Percentiles rank a stretch among this genome's conserved stretches.
Conservation (phyloP, 2,329 filamentous ascomycete genomes). For the Aspergillus fructus region DNA sequence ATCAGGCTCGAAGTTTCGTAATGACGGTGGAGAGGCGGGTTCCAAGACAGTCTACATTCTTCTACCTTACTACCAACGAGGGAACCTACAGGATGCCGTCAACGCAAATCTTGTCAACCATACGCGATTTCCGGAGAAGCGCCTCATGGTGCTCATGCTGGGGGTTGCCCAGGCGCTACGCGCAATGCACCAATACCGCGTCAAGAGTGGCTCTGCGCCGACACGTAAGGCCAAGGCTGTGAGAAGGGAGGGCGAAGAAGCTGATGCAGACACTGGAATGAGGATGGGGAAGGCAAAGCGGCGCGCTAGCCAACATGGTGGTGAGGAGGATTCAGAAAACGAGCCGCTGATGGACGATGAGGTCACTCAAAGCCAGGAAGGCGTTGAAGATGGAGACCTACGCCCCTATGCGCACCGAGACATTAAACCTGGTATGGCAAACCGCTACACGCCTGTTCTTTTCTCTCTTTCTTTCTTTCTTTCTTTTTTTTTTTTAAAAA, state of each 20-base stretch:
- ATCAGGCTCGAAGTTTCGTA: constrained; percentile 54
- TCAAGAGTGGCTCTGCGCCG: constrained; percentile 56
- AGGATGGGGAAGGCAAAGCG: constrained; percentile 38
- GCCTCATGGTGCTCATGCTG: constrained; percentile 84
- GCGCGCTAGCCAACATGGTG: constrained; percentile 46
- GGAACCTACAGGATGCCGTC: constrained; percentile 96
- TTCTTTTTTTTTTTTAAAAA: too few relatives aligned
- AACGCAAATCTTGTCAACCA: constrained; percentile 98
- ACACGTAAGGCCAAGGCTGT: constrained; percentile 57
- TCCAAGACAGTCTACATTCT: constrained; percentile 96
- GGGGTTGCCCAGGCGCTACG: constrained; percentile 86
- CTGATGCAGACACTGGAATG: constrained; percentile 47
- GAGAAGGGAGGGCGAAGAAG: constrained; percentile 55
- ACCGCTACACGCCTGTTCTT: background rate
- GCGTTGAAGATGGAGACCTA: constrained; percentile 65
- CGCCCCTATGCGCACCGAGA: constrained; percentile 91
- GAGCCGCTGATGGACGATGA: constrained; percentile 82
- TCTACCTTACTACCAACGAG: constrained; percentile 89
- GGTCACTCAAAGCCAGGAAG: constrained; percentile 65
- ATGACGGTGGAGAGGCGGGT: constrained; percentile 59
- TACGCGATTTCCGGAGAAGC: constrained; percentile 80
- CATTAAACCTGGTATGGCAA: constrained; percentile 81
- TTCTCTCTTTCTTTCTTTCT: background rate
- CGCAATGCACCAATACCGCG: constrained; percentile 86
- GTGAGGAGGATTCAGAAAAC: constrained; percentile 71